Evolutionary conservation across 345 rosid species (phyloP), one percentile per base, ranked within the genome.

Genomic region (Bruguiera gymnorhiza): DNA sequence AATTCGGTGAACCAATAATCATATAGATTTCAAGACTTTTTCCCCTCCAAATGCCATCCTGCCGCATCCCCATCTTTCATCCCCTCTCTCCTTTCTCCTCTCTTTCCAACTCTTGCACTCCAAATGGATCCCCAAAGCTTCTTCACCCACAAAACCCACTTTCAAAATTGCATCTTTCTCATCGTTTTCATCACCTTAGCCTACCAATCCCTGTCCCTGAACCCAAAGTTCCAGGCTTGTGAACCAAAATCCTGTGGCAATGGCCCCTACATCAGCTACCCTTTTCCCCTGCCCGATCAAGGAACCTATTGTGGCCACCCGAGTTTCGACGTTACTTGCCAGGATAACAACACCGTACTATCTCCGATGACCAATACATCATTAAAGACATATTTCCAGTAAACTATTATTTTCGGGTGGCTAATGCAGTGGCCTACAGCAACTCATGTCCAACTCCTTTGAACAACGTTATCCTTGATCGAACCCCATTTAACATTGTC

Each of bases 231-330:
- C 63, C 60, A 73, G 39, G 80, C 85, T 19, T 89, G 89, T 75
- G 78, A 26, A 57, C 89, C 89, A 1, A 72, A 36, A 73, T 63
- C 73, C 11, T 85, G 92, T 24, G 88, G 89, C 60, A 55, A 46
- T 56, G 86, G 85, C 65, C 83, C 82, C 32, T 3, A 24, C 8
- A 82, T 89, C 62, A 79, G 81, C 58, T 82, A 75, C 74, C 88
- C 88, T 26, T 87, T 91, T 65, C 80, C 83, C 76, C 50, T 86
- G 60, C 62, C n/a, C 10, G 60, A 62, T 66, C 92, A 86, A 58
- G 60, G 74, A 37, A 34, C 84, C 48, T 84, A 65, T 3, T 85
- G 95, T n/a, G 92, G 92, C 54, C 73, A 73, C 23, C 91, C 83
- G 0, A 69, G 73, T 62, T 87, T 88, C 16, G 76, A 77, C 53